Base-by-base conservation (phyloP, 768 basidiomycete genomes). In the Hirschioporus abietinus region DNA sequence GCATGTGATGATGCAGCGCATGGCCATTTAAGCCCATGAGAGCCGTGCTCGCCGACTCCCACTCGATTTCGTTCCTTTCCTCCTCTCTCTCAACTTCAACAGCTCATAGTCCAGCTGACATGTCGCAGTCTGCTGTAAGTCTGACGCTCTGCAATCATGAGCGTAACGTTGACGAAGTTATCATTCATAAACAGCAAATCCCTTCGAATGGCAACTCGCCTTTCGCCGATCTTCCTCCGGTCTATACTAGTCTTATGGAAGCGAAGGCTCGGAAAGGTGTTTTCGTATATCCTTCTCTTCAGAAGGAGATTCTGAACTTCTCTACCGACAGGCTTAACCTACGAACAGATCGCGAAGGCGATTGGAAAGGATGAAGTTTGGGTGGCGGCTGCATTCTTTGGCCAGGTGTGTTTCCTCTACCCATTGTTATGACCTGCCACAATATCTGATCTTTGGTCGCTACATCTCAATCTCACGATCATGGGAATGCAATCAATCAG, bases 301-400 rank as follows among this genome's bases (percentile, higher is more conserved):
- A 20, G 57, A 18, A n/a, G 1, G 9, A 64, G 34, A 30, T 52
- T 7, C 60, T 35, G 42, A 26, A 61, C 42, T 18, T 34, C 35
- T 63, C 26, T 17, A 9, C n/a, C 26, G 30, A 20, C 62, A 90
- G 89, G 87, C 18, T 70, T 88, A 68, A 87, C 88, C 17, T 94
- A 93, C 68, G 90, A 87, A 66, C 78, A 84, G 52, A 84, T 94
- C 69, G 91, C 83, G 12, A 79, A 87, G 66, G 80, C 79, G 7
- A 83, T 94, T 64, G 85, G 83, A 25, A 87, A 83, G 73, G 89
- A 92, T 73, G 92, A 94, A 72, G 82, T 93, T 26, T 94, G 91
- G 90, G 82, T 93, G 26, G 92, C 92, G 2, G 86, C 92, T 7
- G 86, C 87, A 62, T 91, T 94, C 76, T 92, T 92, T 70, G 92